Evolutionary conservation across 129 eudicot species (phyloP).

Genomic region (Flaveria sonorensis): DNA sequence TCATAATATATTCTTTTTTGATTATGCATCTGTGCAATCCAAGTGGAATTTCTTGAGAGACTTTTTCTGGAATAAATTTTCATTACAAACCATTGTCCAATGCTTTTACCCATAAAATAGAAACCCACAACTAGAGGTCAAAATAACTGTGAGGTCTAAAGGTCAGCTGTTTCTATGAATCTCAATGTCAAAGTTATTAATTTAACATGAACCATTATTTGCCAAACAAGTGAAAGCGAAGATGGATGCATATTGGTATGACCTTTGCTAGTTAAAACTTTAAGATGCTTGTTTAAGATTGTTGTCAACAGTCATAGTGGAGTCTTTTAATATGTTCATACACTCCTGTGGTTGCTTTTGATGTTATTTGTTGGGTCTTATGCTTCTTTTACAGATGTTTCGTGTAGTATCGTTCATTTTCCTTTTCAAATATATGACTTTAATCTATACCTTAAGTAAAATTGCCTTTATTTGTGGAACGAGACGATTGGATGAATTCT

Average conservation of each 20-base stretch:
- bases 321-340: background rate
- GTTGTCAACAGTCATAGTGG: constrained; percentile 3
- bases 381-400: background rate
- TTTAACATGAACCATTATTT: background rate
- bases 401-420: background rate
- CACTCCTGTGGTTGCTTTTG: background rate
- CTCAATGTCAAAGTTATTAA: background rate
- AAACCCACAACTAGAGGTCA: background rate
- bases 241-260: background rate
- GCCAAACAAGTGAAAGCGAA: background rate
- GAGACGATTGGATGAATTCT: background rate
- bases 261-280: background rate
- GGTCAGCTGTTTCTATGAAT: background rate
- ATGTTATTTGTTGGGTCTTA: background rate
- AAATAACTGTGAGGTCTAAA: constrained; percentile 9
- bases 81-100: background rate
- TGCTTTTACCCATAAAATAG: background rate
- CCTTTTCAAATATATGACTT: constrained; percentile 4
- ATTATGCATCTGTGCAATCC: background rate
- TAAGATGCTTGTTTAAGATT: background rate
- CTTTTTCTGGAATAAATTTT: background rate
- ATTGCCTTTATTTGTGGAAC: background rate
- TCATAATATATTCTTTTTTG: background rate
- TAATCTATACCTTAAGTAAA: background rate
- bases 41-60: background rate